Evolutionary conservation across 176 grass and related monocot genomes (phyloP), one percentile per base, ranked within the genome.

Genomic region (Saccharum officinarum): DNA sequence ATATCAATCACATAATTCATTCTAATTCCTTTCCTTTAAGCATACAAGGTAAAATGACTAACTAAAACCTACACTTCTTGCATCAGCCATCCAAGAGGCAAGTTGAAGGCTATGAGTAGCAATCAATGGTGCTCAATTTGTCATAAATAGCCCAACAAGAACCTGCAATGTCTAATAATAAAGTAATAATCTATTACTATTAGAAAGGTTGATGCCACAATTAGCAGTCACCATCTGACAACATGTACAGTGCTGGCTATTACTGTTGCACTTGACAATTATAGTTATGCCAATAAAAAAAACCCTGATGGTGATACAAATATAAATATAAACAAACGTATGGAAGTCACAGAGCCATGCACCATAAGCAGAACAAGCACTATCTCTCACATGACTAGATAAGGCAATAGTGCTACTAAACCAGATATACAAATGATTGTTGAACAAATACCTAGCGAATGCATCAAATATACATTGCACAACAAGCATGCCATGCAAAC

Each of bases 381-480:
- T 69, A 38, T 54, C 36, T 26, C 8, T 60, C 20, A 41, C 7
- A 54, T 69, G 17, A 49, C 36, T 20, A 74, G 17, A 62, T 28
- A 4, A 81, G 40, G 30, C 16, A 50, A 25, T 71, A n/a, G 40
- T 1, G 4, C 71, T 42, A 30, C 30, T 41, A 8, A 41, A 83
- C 18, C 37, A 79, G 22, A 25, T 36, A 67, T 8, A 40, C 31
- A 3, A 60, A 41, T 76, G 70, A 89, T 28, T 62, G 30, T 62
- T 45, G 8, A 74, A 40, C 45, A 78, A 76, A 76, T 41, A 50
- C 62, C 39, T 33, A 81, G 73, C 23, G 17, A 28, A 77, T 73
- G 30, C 20, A 85, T 13, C 45, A 69, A 74, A 74, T 75, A 68
- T 61, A 55, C 61, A 41, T 69, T 61, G 36, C 33, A 67, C 36